phyloP scores from a whole-genome alignment of 2,329 filamentous ascomycete species.

The Ascochyta pisi region DNA sequence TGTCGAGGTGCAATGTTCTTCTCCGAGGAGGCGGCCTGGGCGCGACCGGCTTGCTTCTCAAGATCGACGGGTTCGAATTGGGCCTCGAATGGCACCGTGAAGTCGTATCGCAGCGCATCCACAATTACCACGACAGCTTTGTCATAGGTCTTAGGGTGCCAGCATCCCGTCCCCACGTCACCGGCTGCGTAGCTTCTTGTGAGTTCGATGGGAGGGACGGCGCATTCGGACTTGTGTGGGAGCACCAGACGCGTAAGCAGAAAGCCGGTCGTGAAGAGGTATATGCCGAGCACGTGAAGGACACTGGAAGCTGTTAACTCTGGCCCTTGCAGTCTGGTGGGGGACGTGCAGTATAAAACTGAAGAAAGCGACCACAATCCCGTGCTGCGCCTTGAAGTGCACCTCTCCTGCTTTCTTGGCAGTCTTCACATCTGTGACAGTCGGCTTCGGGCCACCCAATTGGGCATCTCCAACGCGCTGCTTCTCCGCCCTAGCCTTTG shows the following conservation, averaged over 20 bases:
- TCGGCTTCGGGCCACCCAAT: constrained; percentile 33
- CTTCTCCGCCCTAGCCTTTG: constrained; percentile 45
- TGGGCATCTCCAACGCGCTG: constrained; percentile 16
- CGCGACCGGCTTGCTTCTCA: constrained; percentile 8
- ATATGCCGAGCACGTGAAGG: constrained; percentile 81
- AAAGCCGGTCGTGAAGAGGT: constrained; percentile 94
- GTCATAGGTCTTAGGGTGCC: constrained; percentile 93
- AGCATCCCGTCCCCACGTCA: constrained; percentile 73
- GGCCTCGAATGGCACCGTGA: constrained; percentile 79
- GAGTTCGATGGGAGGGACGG: constrained; percentile 71
- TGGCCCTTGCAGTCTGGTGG: background rate
- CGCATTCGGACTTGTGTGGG: constrained; percentile 79
- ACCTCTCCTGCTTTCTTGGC: constrained; percentile 54
- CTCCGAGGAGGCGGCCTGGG: constrained; percentile 17
- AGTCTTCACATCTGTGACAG: constrained; percentile 30
- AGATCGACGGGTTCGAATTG: constrained; percentile 54
- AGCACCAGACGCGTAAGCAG: constrained; percentile 84
- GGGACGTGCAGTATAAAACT: constrained; percentile 65
- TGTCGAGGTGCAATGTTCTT: constrained; percentile 55
- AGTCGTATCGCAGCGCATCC: constrained; percentile 95
- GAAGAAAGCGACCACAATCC: constrained; percentile 69
- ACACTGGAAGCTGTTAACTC: constrained; percentile 53
- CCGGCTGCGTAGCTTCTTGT: constrained; percentile 46
- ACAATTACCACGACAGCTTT: constrained; percentile 90
- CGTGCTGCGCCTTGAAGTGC: constrained; percentile 61